Conservation (phyloP, 2,329 filamentous ascomycete species). For the Penicillium sclerotiorum region DNA sequence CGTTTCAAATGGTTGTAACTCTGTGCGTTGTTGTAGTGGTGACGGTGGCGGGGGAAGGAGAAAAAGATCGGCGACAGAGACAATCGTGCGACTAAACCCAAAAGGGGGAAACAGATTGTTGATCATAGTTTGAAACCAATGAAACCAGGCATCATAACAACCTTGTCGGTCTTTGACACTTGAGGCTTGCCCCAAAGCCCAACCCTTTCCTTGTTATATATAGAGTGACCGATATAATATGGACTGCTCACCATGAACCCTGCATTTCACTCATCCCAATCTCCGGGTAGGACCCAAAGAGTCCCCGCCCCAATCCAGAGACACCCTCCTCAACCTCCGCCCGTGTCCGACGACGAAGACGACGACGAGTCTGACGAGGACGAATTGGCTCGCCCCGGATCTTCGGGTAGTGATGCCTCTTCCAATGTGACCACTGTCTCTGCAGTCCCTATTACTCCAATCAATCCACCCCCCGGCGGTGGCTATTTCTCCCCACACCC, state of each 20-base stretch:
- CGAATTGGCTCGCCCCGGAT: constrained; percentile 41
- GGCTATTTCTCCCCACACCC: constrained; percentile 26
- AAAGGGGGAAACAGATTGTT: constrained; percentile 10
- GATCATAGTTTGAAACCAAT: constrained; percentile 3
- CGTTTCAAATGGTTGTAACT: neutral
- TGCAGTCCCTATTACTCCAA: constrained; percentile 42
- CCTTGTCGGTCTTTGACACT: neutral
- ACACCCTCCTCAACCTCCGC: constrained; percentile 17
- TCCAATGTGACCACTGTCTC: constrained; percentile 50
- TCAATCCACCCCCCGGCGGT: constrained; percentile 26
- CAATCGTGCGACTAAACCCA: constrained; percentile 13
- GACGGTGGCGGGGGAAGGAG: constrained; percentile 1
- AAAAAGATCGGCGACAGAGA: constrained; percentile 10
- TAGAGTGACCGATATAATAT: constrained; percentile 10
- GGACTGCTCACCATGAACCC: constrained; percentile 24
- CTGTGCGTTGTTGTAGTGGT: neutral
- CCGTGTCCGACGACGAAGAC: constrained; percentile 24
- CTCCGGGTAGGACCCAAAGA: constrained; percentile 22
- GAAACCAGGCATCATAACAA: constrained; percentile 4
- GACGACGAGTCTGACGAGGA: constrained; percentile 35
- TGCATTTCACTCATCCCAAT: constrained; percentile 16
- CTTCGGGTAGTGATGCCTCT: constrained; percentile 52
- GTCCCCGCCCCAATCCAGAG: constrained; percentile 20
- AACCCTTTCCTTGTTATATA: neutral
- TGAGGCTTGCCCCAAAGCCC: too few species aligned